Evolutionary conservation across 2,329 filamentous ascomycete genomes (phyloP), one percentile per base, ranked within the genome.

Genomic region (Purpureocillium lavendulum): DNA sequence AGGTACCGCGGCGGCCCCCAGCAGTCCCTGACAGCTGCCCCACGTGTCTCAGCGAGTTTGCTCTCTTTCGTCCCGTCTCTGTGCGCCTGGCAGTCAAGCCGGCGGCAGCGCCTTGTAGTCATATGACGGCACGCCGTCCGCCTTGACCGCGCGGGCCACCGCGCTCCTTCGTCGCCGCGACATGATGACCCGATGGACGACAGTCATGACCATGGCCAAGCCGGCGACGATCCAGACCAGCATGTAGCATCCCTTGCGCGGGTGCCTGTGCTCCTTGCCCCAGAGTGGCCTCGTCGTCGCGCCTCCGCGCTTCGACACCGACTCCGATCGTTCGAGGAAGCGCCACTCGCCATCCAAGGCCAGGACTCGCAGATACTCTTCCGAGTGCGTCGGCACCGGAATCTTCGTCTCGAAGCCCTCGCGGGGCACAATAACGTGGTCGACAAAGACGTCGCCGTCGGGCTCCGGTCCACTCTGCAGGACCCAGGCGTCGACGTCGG

Each of bases 401-500:
- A 54, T 43, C 28, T 34, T 39, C 9, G 50, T 53, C 35, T 53
- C 51, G 24, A 53, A 54, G 7, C 33, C 35, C 26, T 33, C 45
- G 42, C 48, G 50, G 15, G 15, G 10, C 11, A 46, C 42, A 5
- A 38, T 38, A 7, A 21, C 31, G 26, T 52, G 46, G n/a, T 45
- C 44, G 39, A 38, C 21, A 6, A 47, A 51, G 9, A 35, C 30
- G 2, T 18, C 30, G 15, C 30, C 41, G 12, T 26, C 21, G 3
- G 39, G 12, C 3, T 42, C 31, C 12, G 42, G 36, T 7, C 36
- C 49, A 38, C 51, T 53, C 41, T 54, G 49, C 7, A 55, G 34
- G 11, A 40, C 60, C 76, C 75, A 74, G 7, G 42, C 35, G 4
- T 49, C 56, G 0, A 65, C 67, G 48, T 69, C 63, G 0, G 69